A percentile compares a stretch with the other conserved stretches of the same genome.
phyloP scores from a whole-genome alignment of 768 basidiomycete species.

The Lactifluus echinatus region DNA sequence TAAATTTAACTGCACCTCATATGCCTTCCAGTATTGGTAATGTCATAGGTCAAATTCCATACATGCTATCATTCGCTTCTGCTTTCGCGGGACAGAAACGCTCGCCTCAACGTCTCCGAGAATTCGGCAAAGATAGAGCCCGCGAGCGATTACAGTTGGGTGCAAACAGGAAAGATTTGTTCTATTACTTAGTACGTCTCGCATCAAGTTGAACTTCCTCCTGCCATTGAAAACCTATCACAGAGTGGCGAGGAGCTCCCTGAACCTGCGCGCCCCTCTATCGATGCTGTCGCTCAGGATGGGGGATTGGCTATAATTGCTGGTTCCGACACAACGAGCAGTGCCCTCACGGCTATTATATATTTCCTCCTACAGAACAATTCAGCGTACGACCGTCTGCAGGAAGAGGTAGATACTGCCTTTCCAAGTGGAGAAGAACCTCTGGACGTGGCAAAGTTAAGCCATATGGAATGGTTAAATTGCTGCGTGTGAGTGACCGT shows the following conservation, averaged over 20 bases:
- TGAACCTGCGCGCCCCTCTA: slow-evolving; percentile 4
- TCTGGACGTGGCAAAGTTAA: slow-evolving; percentile 8
- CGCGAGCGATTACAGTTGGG: slow-evolving; percentile 1
- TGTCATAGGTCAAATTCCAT: not conserved
- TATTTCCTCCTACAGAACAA: slow-evolving; percentile 32
- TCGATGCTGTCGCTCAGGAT: slow-evolving; percentile 27
- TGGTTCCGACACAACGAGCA: slow-evolving; percentile 37
- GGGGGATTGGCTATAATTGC: slow-evolving; percentile 33
- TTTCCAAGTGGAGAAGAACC: slow-evolving; percentile 14
- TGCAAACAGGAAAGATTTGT: slow-evolving; percentile 28
- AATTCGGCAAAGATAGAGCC: not conserved
- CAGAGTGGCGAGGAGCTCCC: slow-evolving; percentile 12
- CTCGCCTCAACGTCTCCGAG: not conserved
- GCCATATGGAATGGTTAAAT: slow-evolving; percentile 13
- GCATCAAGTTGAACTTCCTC: not conserved
- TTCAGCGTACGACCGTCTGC: slow-evolving; percentile 8
- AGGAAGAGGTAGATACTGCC: slow-evolving; percentile 10
- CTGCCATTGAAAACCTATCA: not conserved
- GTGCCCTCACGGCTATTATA: slow-evolving; percentile 28
- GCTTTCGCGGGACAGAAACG: not conserved
- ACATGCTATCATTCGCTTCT: not conserved
- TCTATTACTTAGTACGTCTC: slow-evolving; percentile 31
- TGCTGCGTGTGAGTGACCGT: slow-evolving; percentile 13
- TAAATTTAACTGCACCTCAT: not conserved
- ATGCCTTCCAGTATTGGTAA: not conserved